Percentiles rank a stretch among this genome's conserved stretches.
phyloP scores from a whole-genome alignment of 345 rosid species.

The Boechera stricta region DNA sequence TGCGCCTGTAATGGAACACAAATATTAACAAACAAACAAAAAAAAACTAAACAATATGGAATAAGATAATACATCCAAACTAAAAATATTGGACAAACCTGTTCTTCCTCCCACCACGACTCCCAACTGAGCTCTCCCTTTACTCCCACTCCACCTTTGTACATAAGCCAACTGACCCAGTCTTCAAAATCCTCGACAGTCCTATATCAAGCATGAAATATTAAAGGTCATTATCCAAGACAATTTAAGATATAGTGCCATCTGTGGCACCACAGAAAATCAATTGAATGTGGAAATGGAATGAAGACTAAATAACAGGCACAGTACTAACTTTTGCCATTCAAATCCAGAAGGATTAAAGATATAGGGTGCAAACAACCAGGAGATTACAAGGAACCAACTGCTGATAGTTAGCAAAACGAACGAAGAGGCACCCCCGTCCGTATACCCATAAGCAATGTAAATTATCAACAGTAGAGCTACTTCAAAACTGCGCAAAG shows the following conservation, averaged over 20 bases:
- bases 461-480: conserved; percentile 91
- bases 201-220: conserved; percentile 51
- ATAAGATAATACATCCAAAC: conserved; percentile 2
- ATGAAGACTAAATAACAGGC: conserved; percentile 24
- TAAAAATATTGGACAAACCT: conserved; percentile 54
- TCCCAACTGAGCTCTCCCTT: conserved; percentile 99
- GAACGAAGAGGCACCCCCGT: conserved; percentile 76
- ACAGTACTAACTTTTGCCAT: conserved; percentile 90
- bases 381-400: conserved; percentile 97
- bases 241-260: conserved; percentile 6
- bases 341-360: conserved; percentile 99
- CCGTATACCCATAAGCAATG: conserved; percentile 88
- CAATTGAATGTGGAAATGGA: conserved; percentile 1
- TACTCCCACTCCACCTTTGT: conserved; percentile 99
- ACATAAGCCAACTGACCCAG: conserved; percentile 96
- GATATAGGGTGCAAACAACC: conserved; percentile 99
- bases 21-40: background rate
- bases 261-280: conserved; percentile 18
- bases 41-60: background rate
- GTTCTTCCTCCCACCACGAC: conserved; percentile 99
- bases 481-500: conserved; percentile 81
- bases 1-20: conserved; percentile 64
- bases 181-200: conserved; percentile 99
- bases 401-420: conserved; percentile 88
- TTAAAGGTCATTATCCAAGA: conserved; percentile 5